Evolutionary conservation across 192 early-diverging fungal species (phyloP), one percentile per base, ranked within the genome.

Genomic region (Cladochytrium replicatum): DNA sequence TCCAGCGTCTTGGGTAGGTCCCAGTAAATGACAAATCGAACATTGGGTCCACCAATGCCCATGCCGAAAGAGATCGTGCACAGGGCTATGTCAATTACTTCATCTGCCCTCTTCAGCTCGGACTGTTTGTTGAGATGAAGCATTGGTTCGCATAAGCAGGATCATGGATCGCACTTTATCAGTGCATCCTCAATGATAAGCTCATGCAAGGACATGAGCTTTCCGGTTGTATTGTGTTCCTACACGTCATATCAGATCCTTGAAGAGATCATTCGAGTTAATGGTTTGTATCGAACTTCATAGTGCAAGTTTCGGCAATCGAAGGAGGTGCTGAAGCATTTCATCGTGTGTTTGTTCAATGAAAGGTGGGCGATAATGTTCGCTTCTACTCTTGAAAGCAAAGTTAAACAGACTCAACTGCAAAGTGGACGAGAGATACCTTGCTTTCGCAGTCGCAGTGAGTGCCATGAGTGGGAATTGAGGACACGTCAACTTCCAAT

Each of bases 11-110:
- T 78, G 0, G 94, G 86, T 32, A 98, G 59, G 17, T 86, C 85
- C 58, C 83, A 86, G 53, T 98, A 92, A 6, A 94, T 84, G 2
- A 98, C 90, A 65, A 87, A 94, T 6, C 92, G 85, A 15, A 98
- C 91, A 45, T 92, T 82, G 15, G 82, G 65, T 64, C 95, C 95
- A 69, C 95, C 92, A 27, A 95, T 93, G 6, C 94, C 94, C 92
- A 98, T 94, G 3, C 94, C 92, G 46, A 78, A 75, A 9, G 58
- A 48, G 9, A 75, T 67, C 3, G 72, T 75, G 1, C 67, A 64
- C 28, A 75, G 57, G 2, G 68, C 67, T 19, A 73, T 51, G 38
- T 73, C 71, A 29, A 68, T 11, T 34, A 54, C 27, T 8, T 46
- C 48, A 28, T 29, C 31, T 17, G 17, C 30, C 21, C 9, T 27